A percentile compares a stretch with the other conserved stretches of the same genome.
phyloP scores from a whole-genome alignment of 225 moss, liverwort and hornwort genomes.

The Lunularia cruciata region DNA sequence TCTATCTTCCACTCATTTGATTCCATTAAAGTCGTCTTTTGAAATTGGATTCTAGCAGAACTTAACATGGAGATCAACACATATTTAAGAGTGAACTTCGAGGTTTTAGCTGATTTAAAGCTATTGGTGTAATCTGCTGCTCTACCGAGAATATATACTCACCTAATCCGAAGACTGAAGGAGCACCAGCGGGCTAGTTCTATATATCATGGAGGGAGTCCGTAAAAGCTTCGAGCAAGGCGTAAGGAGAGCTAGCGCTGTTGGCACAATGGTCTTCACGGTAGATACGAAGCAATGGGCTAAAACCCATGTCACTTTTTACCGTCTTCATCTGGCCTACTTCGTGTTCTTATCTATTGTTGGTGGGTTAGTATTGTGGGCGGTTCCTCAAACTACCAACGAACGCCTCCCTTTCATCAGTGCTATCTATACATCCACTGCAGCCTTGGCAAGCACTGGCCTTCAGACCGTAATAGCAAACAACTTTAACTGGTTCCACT shows the following conservation, averaged over 20 bases:
- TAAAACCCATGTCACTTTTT: conserved; percentile 29
- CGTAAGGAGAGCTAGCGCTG: not conserved
- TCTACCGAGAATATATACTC: too few species aligned
- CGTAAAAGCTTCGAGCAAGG: not conserved
- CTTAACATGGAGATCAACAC: too few species aligned
- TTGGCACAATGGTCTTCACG: not conserved
- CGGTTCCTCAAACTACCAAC: conserved; percentile 19
- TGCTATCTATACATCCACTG: conserved; percentile 39
- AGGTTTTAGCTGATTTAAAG: too few species aligned
- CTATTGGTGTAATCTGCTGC: too few species aligned
- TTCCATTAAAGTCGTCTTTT: too few species aligned
- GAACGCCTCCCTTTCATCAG: conserved; percentile 25
- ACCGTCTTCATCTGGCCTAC: conserved; percentile 30
- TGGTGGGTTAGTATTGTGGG: conserved; percentile 27
- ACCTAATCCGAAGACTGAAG: too few species aligned
- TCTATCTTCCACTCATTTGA: too few species aligned
- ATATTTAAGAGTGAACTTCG: too few species aligned
- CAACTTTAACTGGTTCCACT: conserved; percentile 24
- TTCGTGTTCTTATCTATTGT: conserved; percentile 15
- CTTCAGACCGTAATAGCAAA: conserved; percentile 27
- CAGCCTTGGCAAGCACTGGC: conserved; percentile 28
- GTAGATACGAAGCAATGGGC: conserved; percentile 15
- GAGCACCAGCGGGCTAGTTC: too few species aligned
- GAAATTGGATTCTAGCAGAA: too few species aligned
- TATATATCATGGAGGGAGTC: not conserved